Conservation (phyloP, 495 filamentous ascomycete species). For the Oidiodendron maius region DNA sequence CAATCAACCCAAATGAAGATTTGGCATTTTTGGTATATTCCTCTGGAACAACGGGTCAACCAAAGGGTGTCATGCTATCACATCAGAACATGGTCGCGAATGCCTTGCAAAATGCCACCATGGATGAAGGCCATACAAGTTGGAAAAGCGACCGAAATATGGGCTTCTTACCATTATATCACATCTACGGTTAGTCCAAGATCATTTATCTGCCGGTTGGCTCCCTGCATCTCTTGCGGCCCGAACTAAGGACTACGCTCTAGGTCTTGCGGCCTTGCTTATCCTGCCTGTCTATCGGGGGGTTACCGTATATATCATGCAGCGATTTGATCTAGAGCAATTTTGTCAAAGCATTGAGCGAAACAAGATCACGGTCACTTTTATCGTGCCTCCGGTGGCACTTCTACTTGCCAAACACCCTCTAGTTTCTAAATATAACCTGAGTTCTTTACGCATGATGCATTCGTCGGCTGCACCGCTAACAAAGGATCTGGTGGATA, state of each 20-base stretch:
- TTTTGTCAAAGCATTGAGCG: constrained; percentile 72
- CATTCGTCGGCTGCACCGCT: constrained; percentile 86
- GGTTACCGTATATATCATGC: constrained; percentile 62
- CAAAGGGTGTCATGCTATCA: constrained; percentile 81
- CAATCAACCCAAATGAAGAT: constrained; percentile 50
- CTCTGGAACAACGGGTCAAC: constrained; percentile 85
- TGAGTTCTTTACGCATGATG: constrained; percentile 70
- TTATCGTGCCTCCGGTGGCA: constrained; percentile 79
- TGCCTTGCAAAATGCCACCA: constrained; percentile 53
- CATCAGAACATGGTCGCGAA: constrained; percentile 68
- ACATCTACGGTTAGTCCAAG: constrained; percentile 46
- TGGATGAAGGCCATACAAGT: constrained; percentile 22
- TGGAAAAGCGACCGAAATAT: constrained; percentile 21
- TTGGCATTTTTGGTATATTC: constrained; percentile 69
- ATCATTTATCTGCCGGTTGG: too few species aligned
- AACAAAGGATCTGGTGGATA: constrained; percentile 70
- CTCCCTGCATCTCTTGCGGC: not conserved
- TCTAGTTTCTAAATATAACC: constrained; percentile 66
- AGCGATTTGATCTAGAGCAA: constrained; percentile 71
- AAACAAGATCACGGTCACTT: constrained; percentile 65
- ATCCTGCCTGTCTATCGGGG: constrained; percentile 59
- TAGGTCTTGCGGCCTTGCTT: constrained; percentile 43
- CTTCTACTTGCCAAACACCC: constrained; percentile 75
- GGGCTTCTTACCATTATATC: constrained; percentile 74
- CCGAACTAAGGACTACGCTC: too few species aligned